Base-by-base conservation (phyloP, 2,329 filamentous ascomycete genomes). In the Fusarium sp. region DNA sequence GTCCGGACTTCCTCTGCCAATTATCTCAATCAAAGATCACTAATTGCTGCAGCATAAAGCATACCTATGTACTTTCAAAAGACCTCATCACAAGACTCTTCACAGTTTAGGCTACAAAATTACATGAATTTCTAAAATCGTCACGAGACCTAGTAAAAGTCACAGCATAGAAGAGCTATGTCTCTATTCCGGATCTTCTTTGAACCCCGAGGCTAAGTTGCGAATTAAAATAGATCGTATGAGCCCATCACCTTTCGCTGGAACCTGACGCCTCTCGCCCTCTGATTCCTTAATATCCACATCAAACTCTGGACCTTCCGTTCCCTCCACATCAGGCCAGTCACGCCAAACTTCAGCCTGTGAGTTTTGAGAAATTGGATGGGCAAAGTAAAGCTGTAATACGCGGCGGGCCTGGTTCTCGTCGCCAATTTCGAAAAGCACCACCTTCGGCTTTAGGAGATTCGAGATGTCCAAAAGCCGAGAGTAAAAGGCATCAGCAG, bases 341-440 rank as follows among this genome's bases (percentile, higher is more conserved):
- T 95, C 92, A 57, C 91, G 81, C 93, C 92, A 95, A 7, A 94
- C 83, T 77, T 94, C 90, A 3, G 90, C 77, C 4, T 76, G 75
- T 4, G 80, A 76, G 22, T 57, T 74, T 76, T 59, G 46, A 31
- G 72, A 62, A 8, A 76, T 55, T 61, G 52, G n/a, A 58, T 80
- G 71, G 8, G 52, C 52, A 26, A 78, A 53, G 8, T 84, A 86
- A 74, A 88, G 80, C 10, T 76, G 72, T 2, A 86, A 84, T 3
- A 96, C 91, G 14, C 92, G 83, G 7, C 78, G 56, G 0, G 92
- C 93, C 79, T 97, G 93, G 7, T 79, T 81, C 62, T 88, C 77
- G 72, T 92, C 92, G 0, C 90, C 92, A 26, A 95, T 86, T 78
- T 97, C 93, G 66, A 94, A 84, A 1, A 93, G 77, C 11, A 92